A percentile compares a stretch with the other conserved stretches of the same genome.
phyloP scores from a whole-genome alignment of 2,329 filamentous ascomycete genomes.

The Mycogone perniciosa region DNA sequence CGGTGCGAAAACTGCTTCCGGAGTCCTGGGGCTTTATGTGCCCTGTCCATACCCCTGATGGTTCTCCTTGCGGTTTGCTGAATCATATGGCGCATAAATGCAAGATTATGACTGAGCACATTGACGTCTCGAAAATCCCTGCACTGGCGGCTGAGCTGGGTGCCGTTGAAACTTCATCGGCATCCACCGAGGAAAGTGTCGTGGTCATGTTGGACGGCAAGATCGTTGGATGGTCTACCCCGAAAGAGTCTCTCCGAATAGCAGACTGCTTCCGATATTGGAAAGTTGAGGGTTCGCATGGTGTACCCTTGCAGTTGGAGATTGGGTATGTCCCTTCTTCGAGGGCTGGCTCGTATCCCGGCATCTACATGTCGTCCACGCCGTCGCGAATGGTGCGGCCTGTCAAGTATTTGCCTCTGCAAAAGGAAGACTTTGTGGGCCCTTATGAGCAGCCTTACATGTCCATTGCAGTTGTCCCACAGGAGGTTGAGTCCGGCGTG shows the following conservation, averaged over 20 bases:
- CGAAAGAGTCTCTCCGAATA: constrained; percentile 73
- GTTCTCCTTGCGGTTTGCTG: constrained; percentile 84
- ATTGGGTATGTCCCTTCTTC: constrained; percentile 87
- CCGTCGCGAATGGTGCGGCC: constrained; percentile 83
- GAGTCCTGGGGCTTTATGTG: constrained; percentile 98
- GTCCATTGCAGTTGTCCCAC: constrained; percentile 88
- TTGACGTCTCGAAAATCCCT: constrained; percentile 71
- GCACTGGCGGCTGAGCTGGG: constrained; percentile 72
- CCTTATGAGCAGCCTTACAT: constrained; percentile 97
- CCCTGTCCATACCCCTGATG: constrained; percentile 95
- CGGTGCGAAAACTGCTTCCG: constrained; percentile 87
- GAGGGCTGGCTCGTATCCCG: constrained; percentile 88
- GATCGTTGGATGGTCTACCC: constrained; percentile 84
- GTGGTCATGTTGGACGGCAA: constrained; percentile 85
- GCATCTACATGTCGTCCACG: constrained; percentile 86
- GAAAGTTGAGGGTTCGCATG: constrained; percentile 85
- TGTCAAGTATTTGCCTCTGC: constrained; percentile 83
- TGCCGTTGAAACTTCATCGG: constrained; percentile 67
- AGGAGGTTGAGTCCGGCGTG: constrained; percentile 79
- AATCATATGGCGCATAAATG: constrained; percentile 97
- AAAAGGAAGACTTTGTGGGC: constrained; percentile 81
- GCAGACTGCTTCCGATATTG: constrained; percentile 85
- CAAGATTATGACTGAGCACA: constrained; percentile 68
- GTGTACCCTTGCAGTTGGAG: constrained; percentile 77
- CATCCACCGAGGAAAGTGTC: constrained; percentile 75